A percentile compares a stretch with the other conserved stretches of the same genome.
Evolutionary conservation across 371 early-diverging fungal genomes (phyloP).

Genomic region (Synchytrium microbalum): DNA sequence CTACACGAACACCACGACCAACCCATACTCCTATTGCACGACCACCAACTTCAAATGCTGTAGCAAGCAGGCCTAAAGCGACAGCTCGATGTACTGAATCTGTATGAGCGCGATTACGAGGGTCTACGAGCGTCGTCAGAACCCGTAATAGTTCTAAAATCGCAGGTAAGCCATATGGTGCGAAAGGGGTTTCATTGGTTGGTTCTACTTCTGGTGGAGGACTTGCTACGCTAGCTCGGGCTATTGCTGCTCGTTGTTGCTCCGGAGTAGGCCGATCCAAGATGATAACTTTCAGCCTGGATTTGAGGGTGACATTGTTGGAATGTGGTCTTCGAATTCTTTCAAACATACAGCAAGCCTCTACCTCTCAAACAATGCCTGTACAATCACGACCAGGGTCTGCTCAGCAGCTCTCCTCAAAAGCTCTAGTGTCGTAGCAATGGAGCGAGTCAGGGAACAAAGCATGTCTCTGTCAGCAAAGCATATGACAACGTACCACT

Average conservation of each 20-base stretch:
- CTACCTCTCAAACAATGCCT: constrained; percentile 57
- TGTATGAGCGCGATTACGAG: constrained; percentile 81
- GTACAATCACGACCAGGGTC: constrained; percentile 65
- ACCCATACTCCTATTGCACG: constrained; percentile 60
- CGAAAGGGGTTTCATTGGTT: constrained; percentile 6
- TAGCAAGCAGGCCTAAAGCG: constrained; percentile 58
- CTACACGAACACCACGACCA: constrained; percentile 20
- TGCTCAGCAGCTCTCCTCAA: constrained; percentile 72
- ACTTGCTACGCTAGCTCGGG: background rate
- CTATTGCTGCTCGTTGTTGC: background rate
- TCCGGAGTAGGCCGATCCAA: background rate
- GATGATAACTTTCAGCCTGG: constrained; percentile 12
- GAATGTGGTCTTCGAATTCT: background rate
- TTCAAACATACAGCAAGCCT: background rate
- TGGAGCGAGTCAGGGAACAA: constrained; percentile 1
- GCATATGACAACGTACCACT: constrained; percentile 51
- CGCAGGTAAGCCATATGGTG: constrained; percentile 68
- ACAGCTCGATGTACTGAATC: constrained; percentile 84
- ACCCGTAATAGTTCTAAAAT: constrained; percentile 84
- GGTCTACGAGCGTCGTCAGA: constrained; percentile 80
- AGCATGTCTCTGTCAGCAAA: background rate
- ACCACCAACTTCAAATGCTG: constrained; percentile 80
- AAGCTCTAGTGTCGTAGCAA: constrained; percentile 46
- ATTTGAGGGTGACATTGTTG: background rate
- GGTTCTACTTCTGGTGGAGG: background rate